A percentile compares a stretch with the other conserved stretches of the same genome.
These are phyloP conservation scores for Vitis amurensis DNA, from an alignment of 164 flowering plant genomes.

Conservation along the genomic window DNA sequence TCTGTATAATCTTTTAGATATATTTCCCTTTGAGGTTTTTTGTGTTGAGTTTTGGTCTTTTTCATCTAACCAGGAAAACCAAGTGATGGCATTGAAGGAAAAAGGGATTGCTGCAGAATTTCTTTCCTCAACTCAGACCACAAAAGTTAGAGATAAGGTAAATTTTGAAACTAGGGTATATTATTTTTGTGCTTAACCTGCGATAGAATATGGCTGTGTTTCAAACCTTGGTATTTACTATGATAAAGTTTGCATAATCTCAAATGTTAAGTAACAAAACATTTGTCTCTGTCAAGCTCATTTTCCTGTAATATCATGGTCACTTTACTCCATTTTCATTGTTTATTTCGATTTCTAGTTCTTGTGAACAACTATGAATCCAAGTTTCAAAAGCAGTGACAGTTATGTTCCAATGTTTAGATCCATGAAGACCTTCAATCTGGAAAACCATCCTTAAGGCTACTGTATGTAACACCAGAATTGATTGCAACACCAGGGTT, in stretches of 20 bases:
- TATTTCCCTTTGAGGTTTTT: background rate
- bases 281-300: too few relatives aligned
- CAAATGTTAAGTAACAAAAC: too few relatives aligned
- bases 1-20: background rate
- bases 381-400: background rate
- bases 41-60: conserved; percentile 3
- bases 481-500: conserved; percentile 82
- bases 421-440: conserved; percentile 77
- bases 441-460: conserved; percentile 73
- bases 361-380: background rate
- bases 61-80: conserved; percentile 69
- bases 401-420: conserved; percentile 31
- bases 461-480: conserved; percentile 92
- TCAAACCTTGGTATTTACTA: too few relatives aligned
- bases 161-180: background rate
- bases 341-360: too few relatives aligned
- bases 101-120: conserved; percentile 85
- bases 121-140: conserved; percentile 74
- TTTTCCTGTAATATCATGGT: too few relatives aligned
- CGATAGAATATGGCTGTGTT: too few relatives aligned
- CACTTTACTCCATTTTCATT: too few relatives aligned
- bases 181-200: background rate
- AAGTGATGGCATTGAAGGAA: conserved; percentile 78
- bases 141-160: conserved; percentile 69
- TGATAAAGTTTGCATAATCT: too few relatives aligned